These are phyloP conservation scores for Dicorynia guianensis DNA, from an alignment of 306 rosid species.

Conservation along the genomic window DNA sequence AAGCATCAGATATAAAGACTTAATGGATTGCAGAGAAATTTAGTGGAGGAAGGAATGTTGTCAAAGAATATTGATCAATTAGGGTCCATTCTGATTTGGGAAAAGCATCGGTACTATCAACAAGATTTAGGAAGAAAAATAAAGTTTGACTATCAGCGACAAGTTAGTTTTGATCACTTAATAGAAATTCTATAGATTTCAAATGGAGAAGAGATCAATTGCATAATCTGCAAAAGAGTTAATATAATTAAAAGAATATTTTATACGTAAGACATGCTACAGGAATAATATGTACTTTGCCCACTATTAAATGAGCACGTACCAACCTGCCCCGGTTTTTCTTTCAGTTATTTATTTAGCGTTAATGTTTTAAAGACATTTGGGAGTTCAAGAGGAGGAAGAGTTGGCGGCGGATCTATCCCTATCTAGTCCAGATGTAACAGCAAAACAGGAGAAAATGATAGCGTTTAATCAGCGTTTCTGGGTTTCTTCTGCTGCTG, in stretches of 20 bases:
- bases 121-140: no score
- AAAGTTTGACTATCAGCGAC: no score
- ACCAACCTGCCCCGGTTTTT: not conserved
- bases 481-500: conserved; percentile 41
- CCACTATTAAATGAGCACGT: not conserved
- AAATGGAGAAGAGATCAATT: no score
- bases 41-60: conserved; percentile 24
- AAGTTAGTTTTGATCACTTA: no score
- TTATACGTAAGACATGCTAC: no score
- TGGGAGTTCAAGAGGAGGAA: not conserved
- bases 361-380: not conserved
- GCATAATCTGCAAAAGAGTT: no score
- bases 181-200: no score
- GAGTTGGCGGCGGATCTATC: conserved; percentile 30
- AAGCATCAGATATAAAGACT: not conserved
- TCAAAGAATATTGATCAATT: conserved; percentile 24
- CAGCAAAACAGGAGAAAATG: not conserved
- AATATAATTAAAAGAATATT: no score
- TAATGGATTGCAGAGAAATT: not conserved
- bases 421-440: not conserved
- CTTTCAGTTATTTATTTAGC: not conserved
- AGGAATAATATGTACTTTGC: no score
- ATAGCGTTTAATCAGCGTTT: conserved; percentile 56
- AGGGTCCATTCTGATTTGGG: conserved; percentile 13
- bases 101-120: no score